These are phyloP conservation scores for Geosmithia flava DNA, from an alignment of 2,329 filamentous ascomycete genomes.

Conservation along the genomic window DNA sequence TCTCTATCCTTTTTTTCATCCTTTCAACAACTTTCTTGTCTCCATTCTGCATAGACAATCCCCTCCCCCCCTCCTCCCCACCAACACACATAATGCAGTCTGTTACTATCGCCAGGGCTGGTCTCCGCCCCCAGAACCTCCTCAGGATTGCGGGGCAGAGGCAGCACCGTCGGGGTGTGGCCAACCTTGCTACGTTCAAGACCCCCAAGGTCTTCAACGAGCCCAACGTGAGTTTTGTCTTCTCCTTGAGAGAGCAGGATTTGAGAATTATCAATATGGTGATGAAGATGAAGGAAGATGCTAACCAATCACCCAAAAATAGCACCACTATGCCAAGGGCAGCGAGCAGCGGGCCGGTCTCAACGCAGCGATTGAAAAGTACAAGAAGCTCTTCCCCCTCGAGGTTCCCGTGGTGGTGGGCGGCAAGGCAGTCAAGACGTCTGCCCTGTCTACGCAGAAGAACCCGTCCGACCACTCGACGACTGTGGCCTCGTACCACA, in stretches of 20 bases:
- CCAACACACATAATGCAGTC: slow-evolving; percentile 16
- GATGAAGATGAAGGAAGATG: not conserved
- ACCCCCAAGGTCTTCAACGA: slow-evolving; percentile 81
- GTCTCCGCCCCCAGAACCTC: slow-evolving; percentile 8
- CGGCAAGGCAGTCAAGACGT: slow-evolving; percentile 65
- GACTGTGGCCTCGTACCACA: slow-evolving; percentile 72
- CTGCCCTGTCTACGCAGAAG: slow-evolving; percentile 54
- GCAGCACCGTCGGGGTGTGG: slow-evolving; percentile 17
- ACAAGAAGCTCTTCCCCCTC: slow-evolving; percentile 58
- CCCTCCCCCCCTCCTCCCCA: no score
- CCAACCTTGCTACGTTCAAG: slow-evolving; percentile 74
- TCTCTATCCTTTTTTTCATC: not conserved
- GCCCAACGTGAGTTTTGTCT: slow-evolving; percentile 67
- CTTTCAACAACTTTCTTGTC: no score
- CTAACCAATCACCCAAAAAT: slow-evolving; percentile 4
- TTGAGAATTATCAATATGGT: no score
- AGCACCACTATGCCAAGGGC: slow-evolving; percentile 85
- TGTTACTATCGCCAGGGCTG: slow-evolving; percentile 18
- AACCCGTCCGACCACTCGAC: slow-evolving; percentile 74
- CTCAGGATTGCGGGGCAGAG: slow-evolving; percentile 12
- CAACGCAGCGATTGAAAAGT: slow-evolving; percentile 55
- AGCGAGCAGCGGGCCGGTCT: slow-evolving; percentile 69
- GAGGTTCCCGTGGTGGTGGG: slow-evolving; percentile 75
- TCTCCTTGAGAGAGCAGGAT: no score
- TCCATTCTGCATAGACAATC: no score